A percentile compares a stretch with the other conserved stretches of the same genome.
These are phyloP conservation scores for Bocquillonia castaneifolia DNA, from an alignment of 441 rosid genomes.

Conservation along the genomic window DNA sequence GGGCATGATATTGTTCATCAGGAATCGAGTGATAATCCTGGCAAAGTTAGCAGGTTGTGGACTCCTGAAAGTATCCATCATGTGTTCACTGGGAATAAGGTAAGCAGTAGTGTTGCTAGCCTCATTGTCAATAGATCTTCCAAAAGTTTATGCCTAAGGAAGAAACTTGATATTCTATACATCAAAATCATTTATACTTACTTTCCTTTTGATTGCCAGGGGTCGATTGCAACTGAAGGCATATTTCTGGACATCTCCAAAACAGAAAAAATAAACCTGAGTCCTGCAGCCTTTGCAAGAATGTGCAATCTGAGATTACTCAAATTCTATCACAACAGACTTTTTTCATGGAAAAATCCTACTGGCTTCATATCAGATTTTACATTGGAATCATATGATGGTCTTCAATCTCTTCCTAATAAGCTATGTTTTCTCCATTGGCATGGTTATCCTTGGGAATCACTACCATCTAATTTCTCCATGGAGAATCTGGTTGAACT, in stretches of 20 bases:
- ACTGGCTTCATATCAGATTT: constrained; percentile 18
- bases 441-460: constrained; percentile 27
- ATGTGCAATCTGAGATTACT: constrained; percentile 32
- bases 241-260: constrained; percentile 15
- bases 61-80: constrained; percentile 15
- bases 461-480: constrained; percentile 22
- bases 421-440: constrained; percentile 28
- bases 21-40: constrained; percentile 25
- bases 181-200: background rate
- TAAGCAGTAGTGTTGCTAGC: constrained; percentile 9
- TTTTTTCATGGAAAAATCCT: constrained; percentile 20
- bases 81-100: constrained; percentile 23
- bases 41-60: constrained; percentile 47
- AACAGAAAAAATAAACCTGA: background rate
- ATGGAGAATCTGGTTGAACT: constrained; percentile 26
- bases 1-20: constrained; percentile 40
- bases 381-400: background rate
- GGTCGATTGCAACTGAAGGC: constrained; percentile 26
- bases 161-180: background rate
- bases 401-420: constrained; percentile 20
- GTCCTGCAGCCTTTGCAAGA: constrained; percentile 17
- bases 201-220: constrained; percentile 9
- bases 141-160: background rate
- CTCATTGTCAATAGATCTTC: background rate
- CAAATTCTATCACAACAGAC: constrained; percentile 17